phyloP scores from a whole-genome alignment of 31 red algal species.

The Odonthalia washingtoniensis region DNA sequence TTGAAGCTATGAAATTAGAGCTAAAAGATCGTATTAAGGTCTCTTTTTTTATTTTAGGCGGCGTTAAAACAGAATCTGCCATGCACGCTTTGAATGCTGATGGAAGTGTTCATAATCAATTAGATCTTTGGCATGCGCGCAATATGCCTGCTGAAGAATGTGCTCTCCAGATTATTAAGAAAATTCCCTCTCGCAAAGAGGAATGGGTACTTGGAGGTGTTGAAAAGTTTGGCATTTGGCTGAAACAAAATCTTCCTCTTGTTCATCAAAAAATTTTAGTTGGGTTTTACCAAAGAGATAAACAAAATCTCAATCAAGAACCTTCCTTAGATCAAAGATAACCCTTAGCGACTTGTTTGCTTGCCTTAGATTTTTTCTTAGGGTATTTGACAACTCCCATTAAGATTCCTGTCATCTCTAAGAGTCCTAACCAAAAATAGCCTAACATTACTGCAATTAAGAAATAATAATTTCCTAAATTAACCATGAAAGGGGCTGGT shows the following conservation, averaged over 20 bases:
- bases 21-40: slow-evolving; percentile 52
- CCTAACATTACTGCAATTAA: no score
- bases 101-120: slow-evolving; percentile 53
- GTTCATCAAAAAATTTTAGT: no score
- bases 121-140: slow-evolving; percentile 55
- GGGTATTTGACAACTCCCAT: no score
- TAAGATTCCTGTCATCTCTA: no score
- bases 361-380: no score
- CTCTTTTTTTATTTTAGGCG: slow-evolving; percentile 64
- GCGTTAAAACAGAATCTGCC: slow-evolving; percentile 61
- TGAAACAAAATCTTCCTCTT: slow-evolving; percentile 7
- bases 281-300: no score
- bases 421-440: no score
- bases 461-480: no score
- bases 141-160: slow-evolving; percentile 62
- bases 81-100: slow-evolving; percentile 55
- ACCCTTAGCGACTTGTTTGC: no score
- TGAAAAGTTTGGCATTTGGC: slow-evolving; percentile 4
- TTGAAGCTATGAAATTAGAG: slow-evolving; percentile 50
- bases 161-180: slow-evolving; percentile 40
- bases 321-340: no score
- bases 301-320: no score
- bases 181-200: background rate
- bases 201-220: slow-evolving; percentile 1
- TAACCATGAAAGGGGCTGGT: no score